Base-by-base conservation (phyloP, 2,329 filamentous ascomycete species). In the Aspergillus novofumigatus region DNA sequence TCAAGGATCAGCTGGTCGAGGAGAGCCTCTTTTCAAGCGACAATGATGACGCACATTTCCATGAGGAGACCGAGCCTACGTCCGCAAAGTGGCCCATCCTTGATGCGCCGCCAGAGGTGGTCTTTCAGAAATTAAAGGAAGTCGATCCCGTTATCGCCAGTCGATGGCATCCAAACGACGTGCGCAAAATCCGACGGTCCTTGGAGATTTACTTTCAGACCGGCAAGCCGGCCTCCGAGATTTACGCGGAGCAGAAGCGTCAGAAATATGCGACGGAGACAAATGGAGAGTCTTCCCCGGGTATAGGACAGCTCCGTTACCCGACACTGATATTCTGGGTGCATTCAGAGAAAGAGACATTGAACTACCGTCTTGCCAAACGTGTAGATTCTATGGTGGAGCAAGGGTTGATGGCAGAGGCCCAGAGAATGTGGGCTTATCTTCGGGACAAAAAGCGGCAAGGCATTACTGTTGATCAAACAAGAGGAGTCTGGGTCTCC, bases 141-240 rank as follows among this genome's bases (percentile, higher is more conserved):
- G 87, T 96, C 4, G 94, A 99, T 71, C 93, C 94, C 0, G 79
- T 84, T 21, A 97, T 97, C 89, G 95, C 93, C 0, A 83, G 86
- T 48, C 82, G 88, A 56, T 99, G 94, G 94, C 95, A 99, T 74
- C 94, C 93, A 0, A 94, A 92, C 48, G 94, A 99, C 69, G 81
- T 86, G 49, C 86, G 94, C 59, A 97, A 96, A 74, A 97, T 99
- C 57, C 84, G 85, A 59, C 86, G 92, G 5, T 96, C 92, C 1
- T 80, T 99, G 3, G 90, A 97, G 68, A 97, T 99, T 52, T 97
- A 86, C 68, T 81, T 97, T 7, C 86, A 86, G 49, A 96, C 90
- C 0, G 92, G 93, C 0, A 86, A 82, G 62, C 87, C 81, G 20
- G 92, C 93, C 0, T 96, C 92, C 0, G 88, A 96, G 23, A 83